Base-by-base conservation (phyloP, 768 basidiomycete species). In the Artomyces pyxidatus region DNA sequence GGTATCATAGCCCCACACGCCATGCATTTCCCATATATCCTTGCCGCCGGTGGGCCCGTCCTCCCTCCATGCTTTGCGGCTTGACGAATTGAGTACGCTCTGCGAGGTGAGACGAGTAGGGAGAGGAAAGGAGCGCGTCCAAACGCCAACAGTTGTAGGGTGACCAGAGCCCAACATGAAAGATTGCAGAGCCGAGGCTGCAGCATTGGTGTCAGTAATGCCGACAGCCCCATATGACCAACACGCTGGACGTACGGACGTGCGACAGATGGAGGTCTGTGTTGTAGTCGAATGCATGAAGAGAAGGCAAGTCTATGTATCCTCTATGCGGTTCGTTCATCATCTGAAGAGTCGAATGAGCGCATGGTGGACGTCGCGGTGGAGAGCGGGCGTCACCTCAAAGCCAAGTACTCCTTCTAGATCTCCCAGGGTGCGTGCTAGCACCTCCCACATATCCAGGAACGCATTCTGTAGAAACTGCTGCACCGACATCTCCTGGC, bases 311-410 rank as follows among this genome's bases (percentile, higher is more conserved):
- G 46, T 85, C 78, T 51, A 95, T 82, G 64, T 95, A 98, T 37
- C 95, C 96, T 59, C 84, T 74, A 67, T 99, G 93, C 0, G 93
- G 93, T 65, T 96, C 93, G 56, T 97, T 96, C 76, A 95, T 83
- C 63, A 92, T 78, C 90, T 94, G 54, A 19, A 27, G 19, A 5
- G 25, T 23, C 14, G 23, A 10, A 32, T 50, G 32, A 47, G 23
- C 5, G 23, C 19, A 3, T 19, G 37, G 4, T 48, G 7, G 12
- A 27, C 37, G 22, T 28, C 23, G n/a, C 21, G 19, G 27, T 47
- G 32, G 10, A 29, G 47, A 16, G 30, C 45, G 3, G 19, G 32
- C 55, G 35, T n/a, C 35, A 92, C 93, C 77, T 97, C 88, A 49
- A 95, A 93, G 0, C 95, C 95, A 19, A 95, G 59, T 1, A 98